phyloP scores from a whole-genome alignment of 345 rosid genomes.

The Ceriops zippeliana region DNA sequence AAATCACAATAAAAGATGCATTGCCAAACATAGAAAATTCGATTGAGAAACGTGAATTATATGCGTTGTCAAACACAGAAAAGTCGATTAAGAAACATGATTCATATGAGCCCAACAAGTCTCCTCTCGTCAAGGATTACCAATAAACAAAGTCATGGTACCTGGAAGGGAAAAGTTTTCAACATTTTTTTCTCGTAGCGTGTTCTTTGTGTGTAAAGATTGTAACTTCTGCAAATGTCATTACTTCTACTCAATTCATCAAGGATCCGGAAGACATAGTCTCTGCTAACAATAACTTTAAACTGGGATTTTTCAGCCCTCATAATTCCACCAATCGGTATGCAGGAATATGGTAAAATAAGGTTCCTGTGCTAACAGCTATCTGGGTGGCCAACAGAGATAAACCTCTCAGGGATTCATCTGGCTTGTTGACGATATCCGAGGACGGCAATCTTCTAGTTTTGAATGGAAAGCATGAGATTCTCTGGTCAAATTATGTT shows the following conservation, averaged over 20 bases:
- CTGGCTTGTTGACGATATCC: slow-evolving; percentile 35
- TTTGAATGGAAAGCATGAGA: slow-evolving; percentile 24
- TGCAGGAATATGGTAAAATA: slow-evolving; percentile 9
- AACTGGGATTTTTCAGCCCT: slow-evolving; percentile 16
- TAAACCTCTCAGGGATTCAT: slow-evolving; percentile 11
- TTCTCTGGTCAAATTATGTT: slow-evolving; percentile 48
- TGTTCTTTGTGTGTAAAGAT: neutral
- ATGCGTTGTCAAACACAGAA: no score
- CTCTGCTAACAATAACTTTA: neutral
- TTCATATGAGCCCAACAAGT: no score
- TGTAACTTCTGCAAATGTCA: neutral
- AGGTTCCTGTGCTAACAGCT: neutral
- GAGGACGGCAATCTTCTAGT: slow-evolving; percentile 40
- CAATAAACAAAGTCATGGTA: neutral
- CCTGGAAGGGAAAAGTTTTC: neutral
- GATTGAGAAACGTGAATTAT: neutral
- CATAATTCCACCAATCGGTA: slow-evolving; percentile 5
- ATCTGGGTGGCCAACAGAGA: slow-evolving; percentile 22
- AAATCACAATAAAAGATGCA: no score
- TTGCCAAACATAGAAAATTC: no score
- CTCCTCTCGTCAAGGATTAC: neutral
- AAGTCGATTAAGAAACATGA: neutral
- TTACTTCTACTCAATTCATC: neutral
- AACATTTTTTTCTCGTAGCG: neutral
- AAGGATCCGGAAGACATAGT: neutral